Evolutionary conservation across 805 yeast genomes (phyloP), one percentile per base, ranked within the genome.

Genomic region (Saccharomyces kudriavzevii): DNA sequence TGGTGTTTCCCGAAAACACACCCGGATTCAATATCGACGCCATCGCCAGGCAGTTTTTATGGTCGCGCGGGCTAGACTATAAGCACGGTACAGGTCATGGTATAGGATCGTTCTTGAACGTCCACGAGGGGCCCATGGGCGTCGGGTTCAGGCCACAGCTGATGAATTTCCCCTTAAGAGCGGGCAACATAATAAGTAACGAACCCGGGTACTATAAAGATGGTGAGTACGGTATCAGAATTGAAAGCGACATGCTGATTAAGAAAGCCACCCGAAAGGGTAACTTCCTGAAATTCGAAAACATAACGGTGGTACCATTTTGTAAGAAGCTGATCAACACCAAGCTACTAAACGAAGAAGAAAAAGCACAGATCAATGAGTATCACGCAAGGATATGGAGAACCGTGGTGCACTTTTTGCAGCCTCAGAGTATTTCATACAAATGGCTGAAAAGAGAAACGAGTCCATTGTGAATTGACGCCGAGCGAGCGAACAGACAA

Each of bases 31-130:
- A 81, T 63, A 80, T 94, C 31, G 99, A 94, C 65, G 74, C 82
- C 0, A 75, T 90, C 51, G 96, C 97, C 0, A 78, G 99, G 58
- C 90, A 85, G 68, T 84, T 81, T 51, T 72, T 94, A 55, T 87
- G 95, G 90, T 74, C 81, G 43, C 76, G 82, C 51, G 98, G 98
- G 0, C 74, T 89, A 49, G 94, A 88, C 67, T 94, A 87, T 67
- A 81, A 84, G 58, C 99, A 94, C 70, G 98, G 99, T 9, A 89
- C 98, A 0, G 97, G 98, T 1, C 99, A 94, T 70, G 99, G 99
- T 4, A 87, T 94, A n/a, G 98, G 97, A 1, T 78, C 91, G 22
- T 92, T 78, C 66, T 81, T 95, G 48, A 85, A 86, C 67, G 98
- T 94, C 17, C 99, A 94, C 68, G 97, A 95, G 65, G 94, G 95